These are phyloP conservation scores for Eimeria maxima DNA, from an alignment of 169 alveolate genomes.

Conservation along the genomic window DNA sequence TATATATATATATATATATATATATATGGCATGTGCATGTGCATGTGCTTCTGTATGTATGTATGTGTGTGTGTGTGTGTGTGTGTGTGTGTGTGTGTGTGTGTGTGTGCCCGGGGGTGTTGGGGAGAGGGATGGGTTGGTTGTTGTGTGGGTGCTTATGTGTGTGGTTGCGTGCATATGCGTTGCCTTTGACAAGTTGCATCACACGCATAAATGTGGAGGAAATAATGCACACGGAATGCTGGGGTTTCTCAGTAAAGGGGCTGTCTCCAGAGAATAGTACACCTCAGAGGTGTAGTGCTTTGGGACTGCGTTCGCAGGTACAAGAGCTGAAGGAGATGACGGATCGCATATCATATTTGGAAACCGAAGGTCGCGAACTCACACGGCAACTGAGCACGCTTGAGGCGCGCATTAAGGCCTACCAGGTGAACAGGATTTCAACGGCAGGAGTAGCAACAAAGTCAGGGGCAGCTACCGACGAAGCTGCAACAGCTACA, in stretches of 20 bases:
- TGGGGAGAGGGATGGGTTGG: too few relatives aligned
- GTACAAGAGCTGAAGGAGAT: slow-evolving; percentile 80
- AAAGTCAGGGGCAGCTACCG: neutral
- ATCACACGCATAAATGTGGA: neutral
- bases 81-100: neutral
- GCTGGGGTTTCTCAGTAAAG: neutral
- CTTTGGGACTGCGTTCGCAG: neutral
- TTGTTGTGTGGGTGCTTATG: neutral
- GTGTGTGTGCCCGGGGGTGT: too few relatives aligned
- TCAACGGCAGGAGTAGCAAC: neutral
- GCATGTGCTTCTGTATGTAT: neutral
- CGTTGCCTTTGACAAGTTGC: neutral
- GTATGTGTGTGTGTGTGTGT: neutral
- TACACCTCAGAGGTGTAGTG: neutral
- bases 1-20: neutral
- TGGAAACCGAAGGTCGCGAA: slow-evolving; percentile 76
- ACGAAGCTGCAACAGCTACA: neutral
- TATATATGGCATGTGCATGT: neutral
- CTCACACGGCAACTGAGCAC: slow-evolving; percentile 55
- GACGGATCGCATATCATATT: slow-evolving; percentile 75
- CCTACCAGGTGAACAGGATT: slow-evolving; percentile 41
- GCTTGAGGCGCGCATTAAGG: slow-evolving; percentile 64
- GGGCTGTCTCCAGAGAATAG: neutral
- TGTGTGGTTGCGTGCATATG: neutral
- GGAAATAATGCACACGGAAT: neutral